Evolutionary conservation across 495 filamentous ascomycete genomes (phyloP).

Genomic region (Aspergillus mulundensis): DNA sequence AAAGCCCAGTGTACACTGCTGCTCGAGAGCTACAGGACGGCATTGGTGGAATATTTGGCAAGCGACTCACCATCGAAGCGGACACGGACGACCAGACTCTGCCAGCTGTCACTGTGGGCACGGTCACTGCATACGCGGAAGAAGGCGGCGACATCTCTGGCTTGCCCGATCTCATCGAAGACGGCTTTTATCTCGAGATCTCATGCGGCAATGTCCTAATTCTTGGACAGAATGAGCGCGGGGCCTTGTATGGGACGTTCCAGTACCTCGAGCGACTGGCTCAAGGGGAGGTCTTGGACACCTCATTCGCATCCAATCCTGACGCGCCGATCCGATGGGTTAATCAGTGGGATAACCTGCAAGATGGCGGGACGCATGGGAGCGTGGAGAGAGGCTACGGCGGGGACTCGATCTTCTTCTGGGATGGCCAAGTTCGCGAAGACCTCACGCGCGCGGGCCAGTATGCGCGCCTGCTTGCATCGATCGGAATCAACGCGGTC

Average conservation of each 20-base stretch:
- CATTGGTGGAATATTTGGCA: neutral
- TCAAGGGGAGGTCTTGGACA: slow-evolving; percentile 54
- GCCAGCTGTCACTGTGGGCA: neutral
- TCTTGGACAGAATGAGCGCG: slow-evolving; percentile 63
- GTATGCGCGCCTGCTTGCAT: slow-evolving; percentile 67
- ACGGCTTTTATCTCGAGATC: slow-evolving; percentile 20
- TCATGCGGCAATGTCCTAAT: slow-evolving; percentile 48
- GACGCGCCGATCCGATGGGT: slow-evolving; percentile 63
- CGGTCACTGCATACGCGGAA: neutral
- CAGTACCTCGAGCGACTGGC: slow-evolving; percentile 62
- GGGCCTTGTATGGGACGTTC: slow-evolving; percentile 66
- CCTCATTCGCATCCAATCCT: slow-evolving; percentile 37
- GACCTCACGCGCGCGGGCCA: slow-evolving; percentile 56
- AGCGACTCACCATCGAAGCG: neutral
- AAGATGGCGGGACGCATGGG: slow-evolving; percentile 46
- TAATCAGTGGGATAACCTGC: slow-evolving; percentile 68
- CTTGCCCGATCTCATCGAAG: neutral
- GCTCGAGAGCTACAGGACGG: neutral
- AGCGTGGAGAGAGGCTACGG: slow-evolving; percentile 66
- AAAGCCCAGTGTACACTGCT: neutral
- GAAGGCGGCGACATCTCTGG: neutral
- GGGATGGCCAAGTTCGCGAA: slow-evolving; percentile 46
- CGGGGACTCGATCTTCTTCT: slow-evolving; percentile 68
- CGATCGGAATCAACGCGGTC: slow-evolving; percentile 61
- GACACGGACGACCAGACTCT: neutral